phyloP scores from a whole-genome alignment of 306 rosid genomes.

The Sicyos edulis region DNA sequence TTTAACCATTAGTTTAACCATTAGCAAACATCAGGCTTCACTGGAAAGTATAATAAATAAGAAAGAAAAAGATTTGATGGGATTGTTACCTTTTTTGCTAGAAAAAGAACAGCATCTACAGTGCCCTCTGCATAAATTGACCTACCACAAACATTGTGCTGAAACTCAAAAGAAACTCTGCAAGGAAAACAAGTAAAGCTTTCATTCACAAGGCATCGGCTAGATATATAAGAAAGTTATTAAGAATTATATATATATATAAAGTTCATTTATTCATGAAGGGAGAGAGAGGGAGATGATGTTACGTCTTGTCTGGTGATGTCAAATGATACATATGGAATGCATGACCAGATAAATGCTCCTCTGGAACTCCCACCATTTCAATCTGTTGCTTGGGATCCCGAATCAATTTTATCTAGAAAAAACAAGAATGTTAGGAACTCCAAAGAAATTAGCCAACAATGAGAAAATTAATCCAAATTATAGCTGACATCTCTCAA shows the following conservation, averaged over 20 bases:
- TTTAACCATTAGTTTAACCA: background rate
- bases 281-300: slow-evolving; percentile 16
- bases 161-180: slow-evolving; percentile 94
- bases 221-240: background rate
- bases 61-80: slow-evolving; percentile 17
- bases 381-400: slow-evolving; percentile 57
- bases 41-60: slow-evolving; percentile 9
- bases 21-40: background rate
- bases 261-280: background rate
- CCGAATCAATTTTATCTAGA: slow-evolving; percentile 38
- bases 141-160: slow-evolving; percentile 93
- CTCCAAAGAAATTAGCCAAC: background rate
- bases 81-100: slow-evolving; percentile 62
- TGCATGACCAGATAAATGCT: slow-evolving; percentile 77
- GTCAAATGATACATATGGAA: slow-evolving; percentile 84
- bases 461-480: background rate
- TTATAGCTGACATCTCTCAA: background rate
- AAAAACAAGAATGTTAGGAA: slow-evolving; percentile 16
- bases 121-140: slow-evolving; percentile 96
- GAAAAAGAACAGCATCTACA: slow-evolving; percentile 73
- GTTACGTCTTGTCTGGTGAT: slow-evolving; percentile 74
- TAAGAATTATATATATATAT: background rate
- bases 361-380: slow-evolving; percentile 92
- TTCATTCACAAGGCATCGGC: background rate
- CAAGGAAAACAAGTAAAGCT: slow-evolving; percentile 21